Conservation (phyloP, 495 filamentous ascomycete species). For the Neurospora sp. region DNA sequence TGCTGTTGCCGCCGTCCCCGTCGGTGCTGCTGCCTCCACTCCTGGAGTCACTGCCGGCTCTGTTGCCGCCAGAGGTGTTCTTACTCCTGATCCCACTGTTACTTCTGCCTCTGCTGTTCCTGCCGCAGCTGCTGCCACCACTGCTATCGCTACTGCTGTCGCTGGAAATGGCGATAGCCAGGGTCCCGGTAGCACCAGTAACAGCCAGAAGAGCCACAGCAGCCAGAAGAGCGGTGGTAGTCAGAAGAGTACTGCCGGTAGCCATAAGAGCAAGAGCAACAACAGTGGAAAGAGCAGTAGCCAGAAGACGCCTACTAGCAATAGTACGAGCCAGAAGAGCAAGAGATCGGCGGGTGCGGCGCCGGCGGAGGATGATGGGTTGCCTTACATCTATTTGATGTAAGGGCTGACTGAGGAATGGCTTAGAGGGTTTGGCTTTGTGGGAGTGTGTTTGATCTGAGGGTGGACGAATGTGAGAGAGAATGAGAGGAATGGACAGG, state of each 20-base stretch:
- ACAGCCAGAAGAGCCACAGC: background rate
- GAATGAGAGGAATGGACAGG: background rate
- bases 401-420: background rate
- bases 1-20: background rate
- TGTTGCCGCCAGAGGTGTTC: background rate
- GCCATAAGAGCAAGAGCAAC: background rate
- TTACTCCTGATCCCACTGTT: background rate
- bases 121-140: background rate
- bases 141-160: background rate
- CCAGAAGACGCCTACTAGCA: background rate
- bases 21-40: background rate
- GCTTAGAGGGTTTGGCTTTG: background rate
- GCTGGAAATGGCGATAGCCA: background rate
- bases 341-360: too few relatives aligned
- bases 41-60: background rate
- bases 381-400: background rate
- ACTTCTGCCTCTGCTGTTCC: background rate
- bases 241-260: background rate
- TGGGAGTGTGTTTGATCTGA: background rate
- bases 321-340: background rate
- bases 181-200: background rate
- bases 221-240: background rate
- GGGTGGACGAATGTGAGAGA: background rate
- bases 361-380: background rate
- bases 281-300: background rate